Evolutionary conservation across 805 yeast genomes (phyloP).

Genomic region (Monosporozyma unispora): DNA sequence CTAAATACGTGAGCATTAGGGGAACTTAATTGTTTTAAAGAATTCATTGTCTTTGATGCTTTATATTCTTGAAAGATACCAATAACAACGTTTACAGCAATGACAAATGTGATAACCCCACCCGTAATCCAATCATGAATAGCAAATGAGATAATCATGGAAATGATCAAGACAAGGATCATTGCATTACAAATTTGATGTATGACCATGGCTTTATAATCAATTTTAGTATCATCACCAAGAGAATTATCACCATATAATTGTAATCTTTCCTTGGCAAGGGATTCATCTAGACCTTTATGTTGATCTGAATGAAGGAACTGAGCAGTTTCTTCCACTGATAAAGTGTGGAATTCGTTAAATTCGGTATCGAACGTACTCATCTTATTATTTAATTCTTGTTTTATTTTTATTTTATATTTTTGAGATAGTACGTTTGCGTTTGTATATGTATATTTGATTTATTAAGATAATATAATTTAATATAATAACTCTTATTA

Average conservation of each 20-base stretch:
- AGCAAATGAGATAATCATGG: conserved; percentile 75
- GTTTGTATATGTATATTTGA: no score
- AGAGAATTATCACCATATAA: conserved; percentile 76
- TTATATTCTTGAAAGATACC: conserved; percentile 95
- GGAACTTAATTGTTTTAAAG: conserved; percentile 84
- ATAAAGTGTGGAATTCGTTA: conserved; percentile 2
- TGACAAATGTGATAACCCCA: conserved; percentile 81
- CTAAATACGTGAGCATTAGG: conserved; percentile 87
- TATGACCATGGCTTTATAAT: conserved; percentile 59
- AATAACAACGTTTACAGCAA: conserved; percentile 82
- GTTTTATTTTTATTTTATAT: no score
- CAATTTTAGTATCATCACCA: conserved; percentile 65
- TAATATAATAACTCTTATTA: no score
- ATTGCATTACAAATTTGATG: conserved; percentile 89
- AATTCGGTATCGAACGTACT: background rate
- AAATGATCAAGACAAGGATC: conserved; percentile 77
- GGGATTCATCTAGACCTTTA: conserved; percentile 60
- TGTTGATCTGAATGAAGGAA: conserved; percentile 27
- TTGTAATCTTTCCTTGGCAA: conserved; percentile 56
- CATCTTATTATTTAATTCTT: no score
- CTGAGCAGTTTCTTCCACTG: background rate
- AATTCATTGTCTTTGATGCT: conserved; percentile 88
- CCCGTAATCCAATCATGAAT: conserved; percentile 96
- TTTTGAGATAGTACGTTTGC: no score
- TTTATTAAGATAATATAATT: no score